Evolutionary conservation across 2,329 filamentous ascomycete genomes (phyloP), one percentile per base, ranked within the genome.

Genomic region (Scytalidium sp.): DNA sequence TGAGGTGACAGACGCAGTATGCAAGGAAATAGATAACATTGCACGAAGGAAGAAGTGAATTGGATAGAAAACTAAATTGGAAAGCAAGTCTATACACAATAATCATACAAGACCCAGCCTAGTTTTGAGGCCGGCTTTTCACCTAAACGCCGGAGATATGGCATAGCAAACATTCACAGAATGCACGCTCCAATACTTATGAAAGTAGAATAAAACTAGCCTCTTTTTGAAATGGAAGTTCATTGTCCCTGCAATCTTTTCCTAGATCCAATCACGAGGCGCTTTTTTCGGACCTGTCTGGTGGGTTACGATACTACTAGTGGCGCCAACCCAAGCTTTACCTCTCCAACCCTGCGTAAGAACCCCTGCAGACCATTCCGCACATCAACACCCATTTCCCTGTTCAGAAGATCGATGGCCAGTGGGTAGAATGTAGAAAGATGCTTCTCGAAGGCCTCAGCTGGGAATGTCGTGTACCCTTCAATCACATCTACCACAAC

Each of bases 401-500:
- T 88, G 54, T 80, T 82, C 49, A 99, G 75, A 15, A 99, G 73
- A 47, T 95, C 91, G 0, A 97, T 84, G 3, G 85, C 82, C 15
- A 97, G 74, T 2, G 92, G 90, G 63, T 96, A 96, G 68, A 99
- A 97, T 3, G 84, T 84, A 42, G 81, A 76, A 7, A 96, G 80
- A 60, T 97, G 85, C 50, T 85, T 83, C 47, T 81, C 81, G 61
- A 99, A 99, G 41, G 89, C 88, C 20, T 84, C 79, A 17, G 82
- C 78, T 0, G 90, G 88, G 72, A 97, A 97, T 6, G 83, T 86
- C 0, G 85, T 85, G 67, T 93, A 97, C 1, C 94, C 94, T 64
- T 99, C 93, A 9, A 99, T 76, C 8, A 99, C 94, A 64, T 96
- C 94, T 17, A 99, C 91, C 2, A 99, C 94, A 1, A 99, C 94